Conservation (phyloP, 352 stramenopile genomes). For the Thalassiosira oceanica region DNA sequence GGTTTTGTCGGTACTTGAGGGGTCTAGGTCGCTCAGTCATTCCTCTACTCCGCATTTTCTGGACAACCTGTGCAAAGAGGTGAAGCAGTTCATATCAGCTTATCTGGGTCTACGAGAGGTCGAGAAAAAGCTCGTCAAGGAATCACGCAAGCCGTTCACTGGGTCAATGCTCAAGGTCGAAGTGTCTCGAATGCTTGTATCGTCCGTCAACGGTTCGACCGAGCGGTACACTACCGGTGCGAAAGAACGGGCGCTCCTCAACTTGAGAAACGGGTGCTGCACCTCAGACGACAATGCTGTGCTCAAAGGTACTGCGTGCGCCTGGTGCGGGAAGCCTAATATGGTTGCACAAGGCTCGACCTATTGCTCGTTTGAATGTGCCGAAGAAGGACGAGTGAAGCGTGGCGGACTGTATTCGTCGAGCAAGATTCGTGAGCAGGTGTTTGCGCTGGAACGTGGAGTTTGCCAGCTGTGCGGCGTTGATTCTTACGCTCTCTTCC, state of each 20-base stretch:
- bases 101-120: slow-evolving; percentile 58
- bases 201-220: slow-evolving; percentile 36
- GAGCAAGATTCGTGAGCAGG: slow-evolving; percentile 45
- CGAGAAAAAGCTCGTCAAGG: slow-evolving; percentile 59
- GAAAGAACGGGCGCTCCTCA: slow-evolving; percentile 56
- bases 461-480: slow-evolving; percentile 42
- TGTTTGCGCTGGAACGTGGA: slow-evolving; percentile 64
- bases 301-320: slow-evolving; percentile 48
- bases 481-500: slow-evolving; percentile 67
- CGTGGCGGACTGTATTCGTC: slow-evolving; percentile 57
- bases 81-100: slow-evolving; percentile 53
- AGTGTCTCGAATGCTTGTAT: slow-evolving; percentile 27
- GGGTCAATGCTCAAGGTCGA: slow-evolving; percentile 24
- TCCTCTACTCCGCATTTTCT: slow-evolving; percentile 12
- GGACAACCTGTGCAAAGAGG: slow-evolving; percentile 35
- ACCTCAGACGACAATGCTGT: slow-evolving; percentile 39
- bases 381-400: slow-evolving; percentile 57
- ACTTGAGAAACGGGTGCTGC: slow-evolving; percentile 40
- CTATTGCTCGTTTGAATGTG: slow-evolving; percentile 62
- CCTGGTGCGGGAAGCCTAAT: slow-evolving; percentile 54
- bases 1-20: slow-evolving; percentile 20
- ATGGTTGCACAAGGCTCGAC: slow-evolving; percentile 23
- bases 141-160: slow-evolving; percentile 36
- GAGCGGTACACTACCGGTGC: slow-evolving; percentile 58
- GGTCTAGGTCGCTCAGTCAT: neutral